A percentile compares a stretch with the other conserved stretches of the same genome.
Conservation (phyloP, 306 rosid genomes). For the Quercus robur region DNA sequence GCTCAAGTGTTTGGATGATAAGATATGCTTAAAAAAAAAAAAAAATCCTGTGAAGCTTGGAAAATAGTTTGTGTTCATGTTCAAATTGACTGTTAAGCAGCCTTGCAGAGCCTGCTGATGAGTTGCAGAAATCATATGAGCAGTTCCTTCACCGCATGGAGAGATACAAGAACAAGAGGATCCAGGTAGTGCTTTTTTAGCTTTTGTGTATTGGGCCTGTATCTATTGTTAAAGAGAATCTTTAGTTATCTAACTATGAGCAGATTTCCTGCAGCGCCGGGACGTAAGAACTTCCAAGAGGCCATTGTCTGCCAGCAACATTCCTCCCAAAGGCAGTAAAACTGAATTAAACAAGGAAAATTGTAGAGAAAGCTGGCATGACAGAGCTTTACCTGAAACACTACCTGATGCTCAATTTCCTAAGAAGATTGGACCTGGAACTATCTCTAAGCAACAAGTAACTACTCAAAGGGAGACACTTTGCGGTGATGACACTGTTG, state of each 20-base stretch:
- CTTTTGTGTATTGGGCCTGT: constrained; percentile 11
- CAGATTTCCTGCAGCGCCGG: constrained; percentile 33
- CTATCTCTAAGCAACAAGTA: constrained; percentile 5
- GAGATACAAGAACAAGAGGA: constrained; percentile 49
- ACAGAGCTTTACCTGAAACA: constrained; percentile 19
- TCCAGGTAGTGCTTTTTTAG: constrained; percentile 41
- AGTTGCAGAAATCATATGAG: constrained; percentile 74
- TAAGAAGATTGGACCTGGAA: constrained; percentile 11
- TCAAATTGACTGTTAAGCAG: constrained; percentile 36
- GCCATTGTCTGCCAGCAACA: constrained; percentile 29
- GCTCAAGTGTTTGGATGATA: background rate
- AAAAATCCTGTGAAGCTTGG: constrained; percentile 5
- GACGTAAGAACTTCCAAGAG: constrained; percentile 42
- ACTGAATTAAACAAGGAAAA: constrained; percentile 30
- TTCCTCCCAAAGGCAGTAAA: constrained; percentile 23
- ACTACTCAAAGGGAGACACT: constrained; percentile 24
- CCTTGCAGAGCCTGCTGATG: constrained; percentile 82
- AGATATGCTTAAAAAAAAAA: background rate
- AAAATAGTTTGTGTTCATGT: constrained; percentile 8
- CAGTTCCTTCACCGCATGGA: constrained; percentile 75
- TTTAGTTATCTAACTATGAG: constrained; percentile 22
- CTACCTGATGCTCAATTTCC: constrained; percentile 22
- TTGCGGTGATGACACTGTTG: constrained; percentile 61
- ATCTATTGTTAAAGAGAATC: constrained; percentile 2
- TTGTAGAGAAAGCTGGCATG: constrained; percentile 18